A percentile compares a stretch with the other conserved stretches of the same genome.
Conservation (phyloP, 1,284 basidiomycete genomes). For the Blastosporella zonata region DNA sequence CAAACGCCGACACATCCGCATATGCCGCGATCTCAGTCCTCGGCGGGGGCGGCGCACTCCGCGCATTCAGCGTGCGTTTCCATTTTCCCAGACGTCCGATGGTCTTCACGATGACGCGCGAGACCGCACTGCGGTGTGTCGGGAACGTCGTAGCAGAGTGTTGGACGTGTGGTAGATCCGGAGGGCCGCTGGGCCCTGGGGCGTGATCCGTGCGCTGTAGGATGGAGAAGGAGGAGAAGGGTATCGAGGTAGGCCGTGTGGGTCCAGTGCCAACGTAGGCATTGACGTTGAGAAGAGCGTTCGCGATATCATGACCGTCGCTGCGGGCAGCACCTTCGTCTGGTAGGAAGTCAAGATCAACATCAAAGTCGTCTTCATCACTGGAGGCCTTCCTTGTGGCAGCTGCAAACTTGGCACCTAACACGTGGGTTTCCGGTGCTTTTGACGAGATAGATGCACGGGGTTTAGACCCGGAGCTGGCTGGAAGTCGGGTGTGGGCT, state of each 20-base stretch:
- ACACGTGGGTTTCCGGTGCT: slow-evolving; percentile 38
- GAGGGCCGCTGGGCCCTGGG: slow-evolving; percentile 28
- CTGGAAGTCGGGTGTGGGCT: slow-evolving; percentile 47
- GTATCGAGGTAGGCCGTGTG: slow-evolving; percentile 43
- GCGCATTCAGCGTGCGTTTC: slow-evolving; percentile 70
- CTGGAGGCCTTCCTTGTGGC: slow-evolving; percentile 40
- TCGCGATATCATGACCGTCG: slow-evolving; percentile 35
- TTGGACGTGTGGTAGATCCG: slow-evolving; percentile 31
- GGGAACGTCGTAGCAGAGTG: slow-evolving; percentile 44
- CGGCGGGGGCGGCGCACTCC: slow-evolving; percentile 27
- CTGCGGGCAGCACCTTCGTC: slow-evolving; percentile 33
- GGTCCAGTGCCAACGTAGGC: slow-evolving; percentile 30
- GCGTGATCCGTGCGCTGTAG: slow-evolving; percentile 42
- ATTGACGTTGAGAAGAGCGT: slow-evolving; percentile 39
- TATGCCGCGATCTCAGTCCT: slow-evolving; percentile 41
- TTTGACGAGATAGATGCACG: slow-evolving; percentile 16
- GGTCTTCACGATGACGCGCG: slow-evolving; percentile 76
- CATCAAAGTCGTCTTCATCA: slow-evolving; percentile 62
- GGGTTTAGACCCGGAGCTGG: slow-evolving; percentile 25
- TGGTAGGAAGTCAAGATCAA: slow-evolving; percentile 69
- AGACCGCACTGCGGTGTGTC: slow-evolving; percentile 63
- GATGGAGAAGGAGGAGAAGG: slow-evolving; percentile 43
- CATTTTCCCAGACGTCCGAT: slow-evolving; percentile 80
- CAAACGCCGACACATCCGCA: slow-evolving; percentile 63
- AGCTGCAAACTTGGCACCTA: slow-evolving; percentile 62